Conservation (phyloP, 768 basidiomycete genomes). For the Tricholomella constricta region DNA sequence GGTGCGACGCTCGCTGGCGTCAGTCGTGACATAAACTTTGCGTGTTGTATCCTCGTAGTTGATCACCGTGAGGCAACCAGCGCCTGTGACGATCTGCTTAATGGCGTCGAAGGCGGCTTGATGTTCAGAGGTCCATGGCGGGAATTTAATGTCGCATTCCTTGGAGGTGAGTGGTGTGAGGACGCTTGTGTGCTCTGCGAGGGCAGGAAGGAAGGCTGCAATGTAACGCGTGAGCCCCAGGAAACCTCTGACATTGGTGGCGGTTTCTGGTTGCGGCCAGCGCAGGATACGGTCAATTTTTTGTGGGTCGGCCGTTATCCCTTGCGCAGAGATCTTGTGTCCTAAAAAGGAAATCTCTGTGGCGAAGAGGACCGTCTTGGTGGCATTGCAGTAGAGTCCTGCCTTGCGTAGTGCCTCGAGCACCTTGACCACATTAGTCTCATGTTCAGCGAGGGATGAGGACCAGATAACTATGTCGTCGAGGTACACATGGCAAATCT, state of each 20-base stretch:
- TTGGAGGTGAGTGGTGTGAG: too few species aligned
- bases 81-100: too few species aligned
- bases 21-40: slow-evolving; percentile 33
- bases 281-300: slow-evolving; percentile 20
- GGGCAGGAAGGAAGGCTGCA: too few species aligned
- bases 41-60: too few species aligned
- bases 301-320: slow-evolving; percentile 27
- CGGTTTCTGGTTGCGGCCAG: slow-evolving; percentile 25
- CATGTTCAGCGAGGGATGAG: slow-evolving; percentile 33
- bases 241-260: slow-evolving; percentile 32
- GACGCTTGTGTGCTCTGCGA: too few species aligned
- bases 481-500: slow-evolving; percentile 45
- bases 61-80: slow-evolving; percentile 17
- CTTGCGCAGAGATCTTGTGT: slow-evolving; percentile 29
- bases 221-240: slow-evolving; percentile 34
- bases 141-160: too few species aligned
- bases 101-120: too few species aligned
- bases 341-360: slow-evolving; percentile 32
- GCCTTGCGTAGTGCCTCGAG: slow-evolving; percentile 17
- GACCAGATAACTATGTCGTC: slow-evolving; percentile 52
- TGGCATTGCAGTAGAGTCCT: background rate
- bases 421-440: slow-evolving; percentile 21
- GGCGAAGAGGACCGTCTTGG: background rate
- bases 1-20: slow-evolving; percentile 24
- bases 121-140: slow-evolving; percentile 24